A percentile compares a stretch with the other conserved stretches of the same genome.
Conservation (phyloP, 2,329 filamentous ascomycete species). For the Fusarium sp. region DNA sequence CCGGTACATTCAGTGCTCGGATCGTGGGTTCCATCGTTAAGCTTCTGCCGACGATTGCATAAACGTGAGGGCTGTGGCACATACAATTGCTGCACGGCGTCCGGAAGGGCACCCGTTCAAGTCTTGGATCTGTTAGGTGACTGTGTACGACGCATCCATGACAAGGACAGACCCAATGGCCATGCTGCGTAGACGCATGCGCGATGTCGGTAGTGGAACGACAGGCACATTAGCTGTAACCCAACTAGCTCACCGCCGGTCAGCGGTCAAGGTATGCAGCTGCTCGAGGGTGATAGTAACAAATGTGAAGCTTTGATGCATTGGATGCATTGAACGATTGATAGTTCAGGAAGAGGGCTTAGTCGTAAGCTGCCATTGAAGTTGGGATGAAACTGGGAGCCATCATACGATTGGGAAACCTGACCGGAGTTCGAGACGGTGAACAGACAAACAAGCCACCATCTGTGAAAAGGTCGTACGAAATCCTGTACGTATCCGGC, state of each 20-base stretch:
- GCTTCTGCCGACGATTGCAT: conserved; percentile 19
- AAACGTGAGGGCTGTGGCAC: conserved; percentile 22
- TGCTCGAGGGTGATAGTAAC: conserved; percentile 6
- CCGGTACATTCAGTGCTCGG: conserved; percentile 23
- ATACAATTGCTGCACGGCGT: conserved; percentile 25
- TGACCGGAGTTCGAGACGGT: conserved; percentile 45
- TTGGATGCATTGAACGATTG: conserved; percentile 12
- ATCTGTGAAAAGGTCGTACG: conserved; percentile 38
- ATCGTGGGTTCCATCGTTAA: conserved; percentile 40
- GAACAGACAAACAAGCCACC: conserved; percentile 42
- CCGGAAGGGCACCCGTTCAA: conserved; percentile 30
- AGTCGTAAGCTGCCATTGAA: conserved; percentile 9
- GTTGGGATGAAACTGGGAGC: conserved; percentile 19
- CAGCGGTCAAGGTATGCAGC: conserved; percentile 27
- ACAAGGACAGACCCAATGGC: conserved; percentile 32
- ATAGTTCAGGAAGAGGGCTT: conserved; percentile 17
- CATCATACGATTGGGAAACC: conserved; percentile 43
- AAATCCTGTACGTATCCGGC: conserved; percentile 37
- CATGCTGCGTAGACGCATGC: conserved; percentile 30
- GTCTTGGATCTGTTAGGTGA: conserved; percentile 17
- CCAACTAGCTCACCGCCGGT: conserved; percentile 43
- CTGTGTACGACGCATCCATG: conserved; percentile 23
- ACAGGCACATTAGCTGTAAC: conserved; percentile 29
- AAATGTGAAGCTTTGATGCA: conserved; percentile 15
- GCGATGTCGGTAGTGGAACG: conserved; percentile 39